These are phyloP conservation scores for Talaromyces thailandensis DNA, from an alignment of 495 filamentous ascomycete genomes.

Conservation along the genomic window DNA sequence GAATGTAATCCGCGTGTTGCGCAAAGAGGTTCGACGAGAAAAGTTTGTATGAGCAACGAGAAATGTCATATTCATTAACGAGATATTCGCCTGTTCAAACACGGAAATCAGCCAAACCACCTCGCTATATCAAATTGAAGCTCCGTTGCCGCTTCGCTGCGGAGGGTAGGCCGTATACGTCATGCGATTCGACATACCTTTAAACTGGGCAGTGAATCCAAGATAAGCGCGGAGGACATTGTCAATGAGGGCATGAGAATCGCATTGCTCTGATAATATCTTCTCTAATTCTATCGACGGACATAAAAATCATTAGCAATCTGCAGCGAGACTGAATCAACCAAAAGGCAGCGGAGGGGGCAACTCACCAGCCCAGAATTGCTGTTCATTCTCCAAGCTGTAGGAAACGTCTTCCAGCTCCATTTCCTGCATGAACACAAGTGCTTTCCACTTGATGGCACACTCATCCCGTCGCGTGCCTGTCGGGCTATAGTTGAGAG, in stretches of 20 bases:
- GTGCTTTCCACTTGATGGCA: neutral
- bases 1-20: conserved; percentile 74
- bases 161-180: neutral
- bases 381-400: conserved; percentile 71
- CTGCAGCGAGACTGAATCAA: conserved; percentile 7
- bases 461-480: conserved; percentile 4
- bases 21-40: conserved; percentile 66
- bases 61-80: conserved; percentile 74
- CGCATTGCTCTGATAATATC: conserved; percentile 64
- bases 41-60: conserved; percentile 74
- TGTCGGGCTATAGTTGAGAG: neutral
- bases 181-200: conserved; percentile 35
- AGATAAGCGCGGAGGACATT: conserved; percentile 79
- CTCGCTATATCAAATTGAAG: conserved; percentile 2
- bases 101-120: neutral
- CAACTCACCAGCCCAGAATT: conserved; percentile 83
- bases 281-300: conserved; percentile 61
- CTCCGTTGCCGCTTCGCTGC: conserved; percentile 1
- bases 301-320: neutral
- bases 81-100: conserved; percentile 59
- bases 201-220: conserved; percentile 65
- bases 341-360: conserved; percentile 9
- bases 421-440: conserved; percentile 42
- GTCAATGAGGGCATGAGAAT: conserved; percentile 73
- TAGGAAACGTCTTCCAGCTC: conserved; percentile 55